phyloP scores from a whole-genome alignment of 1,139 yeast genomes.

The Yamadazyma atlantica region DNA sequence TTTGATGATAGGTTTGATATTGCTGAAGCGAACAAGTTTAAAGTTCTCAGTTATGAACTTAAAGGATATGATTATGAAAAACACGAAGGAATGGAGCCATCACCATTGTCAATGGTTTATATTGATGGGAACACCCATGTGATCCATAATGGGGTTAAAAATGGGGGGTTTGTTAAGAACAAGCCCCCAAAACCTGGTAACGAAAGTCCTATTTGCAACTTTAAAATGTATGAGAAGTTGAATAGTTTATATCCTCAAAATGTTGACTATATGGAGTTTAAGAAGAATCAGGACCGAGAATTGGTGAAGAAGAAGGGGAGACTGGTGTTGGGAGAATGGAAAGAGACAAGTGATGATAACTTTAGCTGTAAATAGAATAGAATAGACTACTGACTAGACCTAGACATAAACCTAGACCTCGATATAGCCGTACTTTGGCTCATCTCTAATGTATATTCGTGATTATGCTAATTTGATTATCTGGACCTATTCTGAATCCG shows the following conservation, averaged over 20 bases:
- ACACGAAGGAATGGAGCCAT: constrained; percentile 24
- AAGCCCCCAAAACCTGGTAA: constrained; percentile 47
- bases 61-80: constrained; percentile 30
- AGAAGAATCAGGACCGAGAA: constrained; percentile 25
- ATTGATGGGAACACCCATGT: constrained; percentile 38
- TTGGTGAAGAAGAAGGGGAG: constrained; percentile 23
- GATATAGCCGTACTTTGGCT: too few relatives aligned
- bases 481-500: constrained; percentile 18
- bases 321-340: constrained; percentile 31
- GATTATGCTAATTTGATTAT: too few relatives aligned
- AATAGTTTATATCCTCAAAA: background rate
- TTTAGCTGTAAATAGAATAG: constrained; percentile 23
- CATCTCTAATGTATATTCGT: too few relatives aligned
- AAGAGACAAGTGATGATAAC: constrained; percentile 30
- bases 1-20: constrained; percentile 38
- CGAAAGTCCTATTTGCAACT: constrained; percentile 41
- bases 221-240: constrained; percentile 20
- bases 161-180: constrained; percentile 48
- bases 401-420: too few relatives aligned
- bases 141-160: constrained; percentile 53
- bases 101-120: constrained; percentile 36
- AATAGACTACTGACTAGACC: too few relatives aligned
- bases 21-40: constrained; percentile 16
- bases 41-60: constrained; percentile 21
- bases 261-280: constrained; percentile 28